Conservation (phyloP, 2,329 filamentous ascomycete genomes). For the Lachnellula suecica region DNA sequence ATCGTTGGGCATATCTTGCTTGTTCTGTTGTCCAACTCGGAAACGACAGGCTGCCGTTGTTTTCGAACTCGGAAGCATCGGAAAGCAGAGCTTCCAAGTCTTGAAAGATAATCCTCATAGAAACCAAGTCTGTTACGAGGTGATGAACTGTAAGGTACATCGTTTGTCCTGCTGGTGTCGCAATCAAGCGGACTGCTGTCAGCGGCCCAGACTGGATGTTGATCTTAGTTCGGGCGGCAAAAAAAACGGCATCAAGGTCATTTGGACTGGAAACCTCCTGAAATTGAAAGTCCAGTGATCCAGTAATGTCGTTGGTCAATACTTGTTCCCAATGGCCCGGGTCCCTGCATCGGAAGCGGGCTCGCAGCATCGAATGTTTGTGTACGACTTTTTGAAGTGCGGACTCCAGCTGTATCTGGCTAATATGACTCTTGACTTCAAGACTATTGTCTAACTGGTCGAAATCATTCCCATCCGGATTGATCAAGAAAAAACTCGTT, state of each 20-base stretch:
- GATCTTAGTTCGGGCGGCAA: background rate
- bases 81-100: constrained; percentile 31
- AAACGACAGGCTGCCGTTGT: constrained; percentile 26
- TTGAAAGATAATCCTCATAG: constrained; percentile 35
- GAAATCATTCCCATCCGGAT: background rate
- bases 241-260: background rate
- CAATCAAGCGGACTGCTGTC: background rate
- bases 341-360: constrained; percentile 25
- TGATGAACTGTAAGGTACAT: constrained; percentile 16
- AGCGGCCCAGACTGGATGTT: background rate
- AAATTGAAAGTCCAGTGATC: background rate
- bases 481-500: constrained; percentile 15
- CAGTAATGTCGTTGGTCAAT: constrained; percentile 22
- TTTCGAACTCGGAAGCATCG: constrained; percentile 34
- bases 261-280: background rate
- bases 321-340: constrained; percentile 32
- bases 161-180: background rate
- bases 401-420: background rate
- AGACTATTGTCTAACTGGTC: background rate
- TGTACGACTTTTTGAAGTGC: constrained; percentile 32
- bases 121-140: constrained; percentile 33
- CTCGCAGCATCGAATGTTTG: constrained; percentile 38
- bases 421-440: background rate
- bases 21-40: background rate
- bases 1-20: background rate